A percentile compares a stretch with the other conserved stretches of the same genome.
phyloP scores from a whole-genome alignment of 2,329 filamentous ascomycete species.

The Colletotrichum sp. region DNA sequence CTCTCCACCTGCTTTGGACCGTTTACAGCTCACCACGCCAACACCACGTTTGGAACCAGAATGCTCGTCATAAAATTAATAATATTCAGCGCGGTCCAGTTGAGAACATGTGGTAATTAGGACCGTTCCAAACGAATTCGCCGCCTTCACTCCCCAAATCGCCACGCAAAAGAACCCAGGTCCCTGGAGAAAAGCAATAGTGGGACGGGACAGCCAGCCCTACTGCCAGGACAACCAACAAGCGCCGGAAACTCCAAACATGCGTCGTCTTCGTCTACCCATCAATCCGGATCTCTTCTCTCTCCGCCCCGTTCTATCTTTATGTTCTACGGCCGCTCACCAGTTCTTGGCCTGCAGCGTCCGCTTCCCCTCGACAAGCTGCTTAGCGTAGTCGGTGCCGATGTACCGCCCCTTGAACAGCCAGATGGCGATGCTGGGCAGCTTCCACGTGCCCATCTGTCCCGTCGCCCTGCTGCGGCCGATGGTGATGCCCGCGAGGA shows the following conservation, averaged over 20 bases:
- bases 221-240: neutral
- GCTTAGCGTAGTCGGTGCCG: conserved; percentile 20
- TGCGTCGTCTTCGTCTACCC: neutral
- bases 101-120: neutral
- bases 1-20: neutral
- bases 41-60: neutral
- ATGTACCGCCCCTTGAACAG: conserved; percentile 38
- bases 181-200: neutral
- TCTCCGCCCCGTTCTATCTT: neutral
- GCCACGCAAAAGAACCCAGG: neutral
- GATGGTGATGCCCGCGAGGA: conserved; percentile 41
- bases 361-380: conserved; percentile 7
- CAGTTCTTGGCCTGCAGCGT: conserved; percentile 12
- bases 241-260: neutral
- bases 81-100: neutral
- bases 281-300: neutral
- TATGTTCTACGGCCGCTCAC: neutral
- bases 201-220: neutral
- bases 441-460: conserved; percentile 36
- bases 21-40: neutral
- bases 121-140: neutral
- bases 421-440: conserved; percentile 34
- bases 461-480: conserved; percentile 41
- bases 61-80: neutral
- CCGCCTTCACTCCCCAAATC: neutral